Evolutionary conservation across 2,329 filamentous ascomycete species (phyloP).

Genomic region (Curvularia sp.): DNA sequence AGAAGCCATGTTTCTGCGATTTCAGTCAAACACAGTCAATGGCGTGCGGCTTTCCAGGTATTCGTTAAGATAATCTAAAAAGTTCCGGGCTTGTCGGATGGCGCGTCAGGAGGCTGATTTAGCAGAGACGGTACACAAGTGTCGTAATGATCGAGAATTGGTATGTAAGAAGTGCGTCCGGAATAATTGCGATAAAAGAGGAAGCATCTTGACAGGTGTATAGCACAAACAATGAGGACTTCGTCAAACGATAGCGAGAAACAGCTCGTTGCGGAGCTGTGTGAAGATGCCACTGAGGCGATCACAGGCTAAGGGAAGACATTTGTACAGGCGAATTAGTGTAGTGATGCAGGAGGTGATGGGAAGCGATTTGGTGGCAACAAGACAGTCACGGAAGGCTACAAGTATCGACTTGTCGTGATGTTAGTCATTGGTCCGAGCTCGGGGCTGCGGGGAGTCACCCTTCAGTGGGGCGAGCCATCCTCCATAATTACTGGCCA

Average conservation of each 20-base stretch:
- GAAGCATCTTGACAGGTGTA: constrained; percentile 58
- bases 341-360: constrained; percentile 6
- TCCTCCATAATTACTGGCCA: constrained; percentile 10
- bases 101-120: constrained; percentile 16
- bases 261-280: constrained; percentile 32
- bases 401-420: constrained; percentile 12
- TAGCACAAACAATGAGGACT: constrained; percentile 33
- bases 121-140: constrained; percentile 17
- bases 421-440: constrained; percentile 21
- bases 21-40: not conserved
- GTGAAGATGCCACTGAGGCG: constrained; percentile 34
- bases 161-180: constrained; percentile 60
- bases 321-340: constrained; percentile 13
- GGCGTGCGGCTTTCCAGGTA: not conserved
- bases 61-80: not conserved
- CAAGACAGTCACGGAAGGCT: constrained; percentile 9
- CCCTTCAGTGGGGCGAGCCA: constrained; percentile 8
- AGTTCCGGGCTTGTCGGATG: constrained; percentile 10
- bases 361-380: constrained; percentile 3
- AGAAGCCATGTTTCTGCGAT: constrained; percentile 72
- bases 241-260: constrained; percentile 26
- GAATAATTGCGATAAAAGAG: constrained; percentile 56
- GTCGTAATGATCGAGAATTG: constrained; percentile 56
- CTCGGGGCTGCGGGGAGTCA: constrained; percentile 20
- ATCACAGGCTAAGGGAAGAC: constrained; percentile 26